Percentiles rank a stretch among this genome's conserved stretches.
These are phyloP conservation scores for Cutaneotrichosporon dermatis DNA, from an alignment of 1,284 basidiomycete species.

Conservation along the genomic window DNA sequence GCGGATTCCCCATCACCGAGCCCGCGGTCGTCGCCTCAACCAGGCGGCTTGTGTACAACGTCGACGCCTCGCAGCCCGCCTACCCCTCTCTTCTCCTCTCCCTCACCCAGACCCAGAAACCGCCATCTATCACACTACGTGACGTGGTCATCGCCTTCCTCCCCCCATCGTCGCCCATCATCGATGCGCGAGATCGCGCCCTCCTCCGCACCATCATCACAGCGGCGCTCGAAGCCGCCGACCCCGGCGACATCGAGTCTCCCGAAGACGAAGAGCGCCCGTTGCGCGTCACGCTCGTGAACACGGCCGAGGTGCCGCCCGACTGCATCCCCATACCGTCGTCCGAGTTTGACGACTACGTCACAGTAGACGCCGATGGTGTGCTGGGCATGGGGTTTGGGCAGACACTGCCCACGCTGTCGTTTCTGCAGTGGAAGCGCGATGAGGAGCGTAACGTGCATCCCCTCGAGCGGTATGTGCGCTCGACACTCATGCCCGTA, in stretches of 20 bases:
- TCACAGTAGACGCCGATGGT: not conserved
- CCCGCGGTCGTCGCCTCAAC: not conserved
- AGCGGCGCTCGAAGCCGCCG: not conserved
- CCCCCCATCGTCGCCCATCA: not conserved
- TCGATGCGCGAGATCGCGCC: not conserved
- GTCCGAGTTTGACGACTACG: not conserved
- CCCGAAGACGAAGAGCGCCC: not conserved
- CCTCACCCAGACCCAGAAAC: not conserved
- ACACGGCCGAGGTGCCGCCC: not conserved
- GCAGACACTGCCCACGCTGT: not conserved
- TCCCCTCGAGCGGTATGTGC: not conserved
- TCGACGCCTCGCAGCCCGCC: not conserved
- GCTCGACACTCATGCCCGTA: not conserved
- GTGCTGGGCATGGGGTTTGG: not conserved
- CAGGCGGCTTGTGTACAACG: not conserved
- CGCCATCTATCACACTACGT: not conserved
- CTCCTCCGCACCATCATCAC: not conserved
- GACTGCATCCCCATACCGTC: not conserved
- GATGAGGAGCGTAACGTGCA: not conserved
- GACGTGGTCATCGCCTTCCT: not conserved
- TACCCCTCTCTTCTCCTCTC: not conserved
- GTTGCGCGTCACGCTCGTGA: not conserved
- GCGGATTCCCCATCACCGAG: not conserved
- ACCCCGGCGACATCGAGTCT: not conserved
- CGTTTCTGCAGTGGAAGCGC: not conserved